Evolutionary conservation across 352 stramenopile species (phyloP).

Genomic region (Aphanomyces invadans): DNA sequence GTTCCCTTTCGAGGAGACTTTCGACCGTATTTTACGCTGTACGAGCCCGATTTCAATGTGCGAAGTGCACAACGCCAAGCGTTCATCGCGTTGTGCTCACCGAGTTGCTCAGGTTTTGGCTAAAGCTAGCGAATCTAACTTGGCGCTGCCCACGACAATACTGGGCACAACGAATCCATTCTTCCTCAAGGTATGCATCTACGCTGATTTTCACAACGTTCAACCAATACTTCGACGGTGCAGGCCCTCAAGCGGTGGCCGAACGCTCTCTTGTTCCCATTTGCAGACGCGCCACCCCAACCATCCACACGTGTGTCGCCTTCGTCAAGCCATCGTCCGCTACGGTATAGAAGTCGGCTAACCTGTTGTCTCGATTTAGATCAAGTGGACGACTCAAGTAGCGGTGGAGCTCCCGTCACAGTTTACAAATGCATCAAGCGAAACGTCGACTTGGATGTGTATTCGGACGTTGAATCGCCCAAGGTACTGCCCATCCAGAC

Average conservation of each 20-base stretch:
- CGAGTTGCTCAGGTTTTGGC: no score
- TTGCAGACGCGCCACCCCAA: conserved; percentile 35
- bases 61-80: neutral
- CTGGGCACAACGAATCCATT: conserved; percentile 83
- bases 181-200: conserved; percentile 63
- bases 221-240: neutral
- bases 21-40: conserved; percentile 80
- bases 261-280: conserved; percentile 72
- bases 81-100: no score
- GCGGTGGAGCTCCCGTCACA: neutral
- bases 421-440: conserved; percentile 46
- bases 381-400: conserved; percentile 17
- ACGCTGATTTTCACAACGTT: neutral
- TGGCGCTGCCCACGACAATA: conserved; percentile 51
- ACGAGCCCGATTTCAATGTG: conserved; percentile 66
- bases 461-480: conserved; percentile 34
- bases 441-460: conserved; percentile 36
- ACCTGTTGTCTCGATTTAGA: neutral
- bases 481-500: no score
- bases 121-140: no score
- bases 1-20: conserved; percentile 74
- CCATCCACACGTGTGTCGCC: neutral
- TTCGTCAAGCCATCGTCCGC: no score
- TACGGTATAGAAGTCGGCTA: neutral
- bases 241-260: conserved; percentile 69